Evolutionary conservation across 176 grass and related monocot genomes (phyloP).

Genomic region (Musa schizocarpa): DNA sequence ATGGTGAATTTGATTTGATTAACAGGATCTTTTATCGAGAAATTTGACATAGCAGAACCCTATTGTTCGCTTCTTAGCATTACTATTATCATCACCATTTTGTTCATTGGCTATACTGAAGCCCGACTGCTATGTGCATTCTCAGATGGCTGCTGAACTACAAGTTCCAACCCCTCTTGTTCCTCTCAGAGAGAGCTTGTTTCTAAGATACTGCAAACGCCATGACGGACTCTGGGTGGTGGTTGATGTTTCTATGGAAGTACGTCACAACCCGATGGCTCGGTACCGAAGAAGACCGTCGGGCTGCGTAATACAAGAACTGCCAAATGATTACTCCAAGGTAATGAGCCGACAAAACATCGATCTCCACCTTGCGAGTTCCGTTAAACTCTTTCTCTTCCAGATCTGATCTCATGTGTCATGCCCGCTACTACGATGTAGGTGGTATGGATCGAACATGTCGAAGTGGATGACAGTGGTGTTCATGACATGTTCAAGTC

Average conservation of each 20-base stretch:
- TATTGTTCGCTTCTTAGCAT: too few species aligned
- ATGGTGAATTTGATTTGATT: too few species aligned
- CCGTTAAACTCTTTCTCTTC: too few species aligned
- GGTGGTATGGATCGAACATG: constrained; percentile 52
- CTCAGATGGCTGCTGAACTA: constrained; percentile 36
- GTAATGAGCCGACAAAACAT: constrained; percentile 18
- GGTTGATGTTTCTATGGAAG: constrained; percentile 45
- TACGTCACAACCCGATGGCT: not conserved
- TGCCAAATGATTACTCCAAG: constrained; percentile 41
- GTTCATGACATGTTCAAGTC: constrained; percentile 31
- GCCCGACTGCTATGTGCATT: not conserved
- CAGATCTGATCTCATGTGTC: too few species aligned
- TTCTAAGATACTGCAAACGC: constrained; percentile 44
- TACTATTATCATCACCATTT: not conserved
- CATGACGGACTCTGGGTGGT: constrained; percentile 21
- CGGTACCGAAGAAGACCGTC: constrained; percentile 52
- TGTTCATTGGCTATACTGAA: not conserved
- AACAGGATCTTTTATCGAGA: too few species aligned
- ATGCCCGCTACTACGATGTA: not conserved
- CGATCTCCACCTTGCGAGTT: not conserved
- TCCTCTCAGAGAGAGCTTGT: constrained; percentile 35
- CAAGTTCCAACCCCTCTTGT: constrained; percentile 45
- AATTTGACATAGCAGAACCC: too few species aligned
- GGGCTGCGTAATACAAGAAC: constrained; percentile 38
- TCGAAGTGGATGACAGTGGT: constrained; percentile 28